Base-by-base conservation (phyloP, 495 filamentous ascomycete genomes). In the Cenococcum geophilum region DNA sequence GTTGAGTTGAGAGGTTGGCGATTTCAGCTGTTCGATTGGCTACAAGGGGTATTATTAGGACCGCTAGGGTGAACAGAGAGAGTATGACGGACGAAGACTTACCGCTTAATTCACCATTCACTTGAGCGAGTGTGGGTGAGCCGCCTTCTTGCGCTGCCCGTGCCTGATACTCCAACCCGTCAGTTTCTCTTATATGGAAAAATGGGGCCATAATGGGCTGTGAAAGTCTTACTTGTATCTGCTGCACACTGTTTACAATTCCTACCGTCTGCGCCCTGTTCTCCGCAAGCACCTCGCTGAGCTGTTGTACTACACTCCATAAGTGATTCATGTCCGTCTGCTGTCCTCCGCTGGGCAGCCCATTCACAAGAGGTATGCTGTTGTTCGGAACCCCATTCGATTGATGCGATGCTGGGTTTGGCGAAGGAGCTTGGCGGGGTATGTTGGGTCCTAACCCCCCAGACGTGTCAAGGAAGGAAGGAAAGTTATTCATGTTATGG, bases 261-360 rank as follows among this genome's bases (percentile, higher is more conserved):
- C 82, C 83, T 61, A 85, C 83, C 8, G 89, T 86, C 54, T 87
- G 82, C 57, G 87, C 85, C 57, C 88, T 83, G 71, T 93, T 95
- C 45, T 87, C 82, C 67, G 85, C 84, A 20, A 92, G 78, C 59
- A 89, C 81, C 23, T 85, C 82, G 61, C 86, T 89, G 64, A 95
- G 76, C 70, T 92, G 87, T 59, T 91, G 79, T 18, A 95, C 86
- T 82, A 91, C 87, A 50, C 84, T 80, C 71, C 90, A 91, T 47
- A 95, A 82, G 71, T 89, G 86, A 69, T 91, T 89, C 61, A 93
- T 82, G 71, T 95, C 90, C 76, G 89, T 87, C 75, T 92, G 88
- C 68, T 92, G 89, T 20, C 89, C 89, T 22, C 89, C 88, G 22
- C 60, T 65, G 9, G 65, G 53, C 45, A 67, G 66, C 25, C 63